A percentile compares a stretch with the other conserved stretches of the same genome.
These are phyloP conservation scores for Datisca glomerata DNA, from an alignment of 306 rosid species.

Conservation along the genomic window DNA sequence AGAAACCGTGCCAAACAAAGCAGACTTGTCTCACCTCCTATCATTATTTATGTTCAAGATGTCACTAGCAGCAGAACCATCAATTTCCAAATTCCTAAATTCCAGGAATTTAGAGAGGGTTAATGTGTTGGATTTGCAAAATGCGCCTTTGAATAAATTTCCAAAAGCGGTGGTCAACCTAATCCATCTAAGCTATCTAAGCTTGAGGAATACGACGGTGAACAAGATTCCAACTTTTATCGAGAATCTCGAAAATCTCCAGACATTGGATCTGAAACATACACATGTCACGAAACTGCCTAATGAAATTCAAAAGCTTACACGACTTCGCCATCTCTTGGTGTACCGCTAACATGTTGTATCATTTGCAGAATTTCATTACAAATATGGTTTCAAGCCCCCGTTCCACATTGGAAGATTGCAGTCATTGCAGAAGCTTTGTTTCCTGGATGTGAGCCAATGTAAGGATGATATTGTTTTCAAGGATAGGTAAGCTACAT, in stretches of 20 bases:
- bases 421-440: slow-evolving; percentile 23
- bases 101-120: slow-evolving; percentile 9
- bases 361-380: slow-evolving; percentile 3
- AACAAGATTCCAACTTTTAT: slow-evolving; percentile 13
- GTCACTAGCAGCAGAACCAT: not conserved
- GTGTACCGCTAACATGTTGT: slow-evolving; percentile 6
- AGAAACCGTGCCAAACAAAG: not conserved
- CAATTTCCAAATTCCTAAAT: not conserved
- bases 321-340: slow-evolving; percentile 22
- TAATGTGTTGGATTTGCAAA: slow-evolving; percentile 24
- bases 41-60: not conserved
- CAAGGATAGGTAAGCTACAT: slow-evolving; percentile 16
- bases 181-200: slow-evolving; percentile 20
- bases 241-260: slow-evolving; percentile 21
- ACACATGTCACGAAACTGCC: slow-evolving; percentile 20
- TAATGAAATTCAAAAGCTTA: slow-evolving; percentile 14
- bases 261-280: slow-evolving; percentile 27
- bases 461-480: slow-evolving; percentile 4
- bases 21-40: not conserved
- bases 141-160: slow-evolving; percentile 9
- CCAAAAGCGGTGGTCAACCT: slow-evolving; percentile 11
- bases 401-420: slow-evolving; percentile 15
- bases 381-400: slow-evolving; percentile 18
- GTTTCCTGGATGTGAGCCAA: slow-evolving; percentile 17
- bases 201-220: slow-evolving; percentile 23